Base-by-base conservation (phyloP, 2,329 filamentous ascomycete genomes). In the Trichoderma koningii region DNA sequence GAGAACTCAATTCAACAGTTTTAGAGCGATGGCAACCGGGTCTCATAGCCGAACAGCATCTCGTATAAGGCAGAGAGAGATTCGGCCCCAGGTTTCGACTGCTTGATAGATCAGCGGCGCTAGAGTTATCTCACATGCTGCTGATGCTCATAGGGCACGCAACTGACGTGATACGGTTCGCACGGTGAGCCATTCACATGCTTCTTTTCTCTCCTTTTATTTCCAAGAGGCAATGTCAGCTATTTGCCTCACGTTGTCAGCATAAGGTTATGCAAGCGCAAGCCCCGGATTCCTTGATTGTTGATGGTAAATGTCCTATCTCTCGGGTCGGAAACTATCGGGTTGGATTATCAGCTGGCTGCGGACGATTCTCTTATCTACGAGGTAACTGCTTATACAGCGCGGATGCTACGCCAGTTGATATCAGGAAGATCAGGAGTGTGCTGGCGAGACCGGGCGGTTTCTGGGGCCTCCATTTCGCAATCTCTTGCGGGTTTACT, bases 261-360 rank as follows among this genome's bases (percentile, higher is more conserved):
- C 28, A 63, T 44, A 38, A 19, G n/a, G 12, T 52, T 48, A 52
- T 41, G 51, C 61, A 56, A 63, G 30, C 57, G 51, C 61, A 56
- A 63, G 30, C 57, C 45, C 38, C 17, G 21, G 14, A 48, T 34
- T 21, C 10, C 4, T 15, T 53, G 21, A 45, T 62, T 53, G 12
- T 38, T 38, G 34, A 12, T 4, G 34, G 9, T 14, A 12, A 38
- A 5, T 14, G 34, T 12, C 34, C 10, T 38, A 53, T 52, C 59
- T 53, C 41, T 1, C n/a, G 34, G 14, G n/a, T 62, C 59, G 59
- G 59, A 17, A 62, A 34, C 41, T 44, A 14, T 53, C 59, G 59
- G 59, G 48, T 62, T 62, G 48, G 17, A 42, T 7, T 21, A 14
- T 34, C 26, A 38, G 50, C 59, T 38, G n/a, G 23, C 41, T 47